Percentiles rank a stretch among this genome's conserved stretches.
phyloP scores from a whole-genome alignment of 768 basidiomycete genomes.

The Russula sp. region DNA sequence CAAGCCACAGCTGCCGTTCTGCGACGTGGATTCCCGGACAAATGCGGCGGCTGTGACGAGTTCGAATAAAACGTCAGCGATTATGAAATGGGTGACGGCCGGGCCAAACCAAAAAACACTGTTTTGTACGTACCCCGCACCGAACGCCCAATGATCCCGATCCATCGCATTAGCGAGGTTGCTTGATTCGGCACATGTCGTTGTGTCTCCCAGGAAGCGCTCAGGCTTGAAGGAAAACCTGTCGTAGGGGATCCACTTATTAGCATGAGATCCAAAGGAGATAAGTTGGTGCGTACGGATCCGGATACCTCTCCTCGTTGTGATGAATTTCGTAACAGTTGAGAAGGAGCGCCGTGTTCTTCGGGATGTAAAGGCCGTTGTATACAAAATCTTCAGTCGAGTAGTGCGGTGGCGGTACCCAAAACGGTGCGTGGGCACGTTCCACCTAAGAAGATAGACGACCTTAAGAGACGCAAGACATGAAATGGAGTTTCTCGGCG shows the following conservation, averaged over 20 bases:
- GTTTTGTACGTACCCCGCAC: slow-evolving; percentile 42
- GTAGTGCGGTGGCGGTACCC: slow-evolving; percentile 36
- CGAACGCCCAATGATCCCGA: slow-evolving; percentile 53
- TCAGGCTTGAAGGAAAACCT: slow-evolving; percentile 43
- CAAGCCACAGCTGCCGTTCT: slow-evolving; percentile 47
- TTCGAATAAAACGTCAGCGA: slow-evolving; percentile 22
- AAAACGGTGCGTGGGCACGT: slow-evolving; percentile 35
- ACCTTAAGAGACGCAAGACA: background rate
- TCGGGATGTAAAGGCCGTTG: slow-evolving; percentile 36
- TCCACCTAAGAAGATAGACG: slow-evolving; percentile 27
- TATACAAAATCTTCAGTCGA: slow-evolving; percentile 37
- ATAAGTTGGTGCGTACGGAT: slow-evolving; percentile 36
- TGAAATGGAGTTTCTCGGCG: slow-evolving; percentile 7
- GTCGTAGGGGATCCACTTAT: background rate
- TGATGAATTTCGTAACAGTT: slow-evolving; percentile 36
- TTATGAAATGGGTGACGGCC: too few relatives aligned
- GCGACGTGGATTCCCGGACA: slow-evolving; percentile 48
- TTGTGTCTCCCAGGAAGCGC: slow-evolving; percentile 43
- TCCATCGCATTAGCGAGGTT: slow-evolving; percentile 43
- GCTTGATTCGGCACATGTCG: slow-evolving; percentile 44
- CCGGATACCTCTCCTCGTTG: slow-evolving; percentile 39
- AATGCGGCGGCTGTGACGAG: slow-evolving; percentile 35
- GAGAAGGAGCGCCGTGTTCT: slow-evolving; percentile 34
- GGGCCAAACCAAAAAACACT: background rate
- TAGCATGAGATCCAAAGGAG: slow-evolving; percentile 5